Conservation (phyloP, 1,284 basidiomycete species). For the Heterobasidion annosum region DNA sequence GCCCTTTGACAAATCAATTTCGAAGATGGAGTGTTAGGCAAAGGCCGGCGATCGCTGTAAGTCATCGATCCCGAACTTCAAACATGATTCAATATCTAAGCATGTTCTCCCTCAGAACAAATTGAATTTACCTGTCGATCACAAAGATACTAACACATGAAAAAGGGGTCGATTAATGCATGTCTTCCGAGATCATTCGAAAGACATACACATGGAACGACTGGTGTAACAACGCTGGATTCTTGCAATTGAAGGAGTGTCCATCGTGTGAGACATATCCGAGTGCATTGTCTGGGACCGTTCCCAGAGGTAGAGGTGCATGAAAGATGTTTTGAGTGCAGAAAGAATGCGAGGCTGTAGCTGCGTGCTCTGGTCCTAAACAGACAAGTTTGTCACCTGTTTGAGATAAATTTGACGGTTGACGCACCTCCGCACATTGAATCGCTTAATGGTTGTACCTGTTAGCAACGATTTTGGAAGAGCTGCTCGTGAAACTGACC, state of each 20-base stretch:
- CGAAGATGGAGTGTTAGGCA: neutral
- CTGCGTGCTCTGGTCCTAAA: conserved; percentile 29
- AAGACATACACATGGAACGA: conserved; percentile 49
- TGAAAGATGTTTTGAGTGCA: conserved; percentile 51
- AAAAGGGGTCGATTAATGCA: neutral
- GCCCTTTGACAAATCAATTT: neutral
- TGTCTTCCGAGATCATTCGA: neutral
- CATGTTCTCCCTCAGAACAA: neutral
- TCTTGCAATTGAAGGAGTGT: conserved; percentile 43
- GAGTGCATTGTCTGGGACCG: conserved; percentile 18
- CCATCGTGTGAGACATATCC: conserved; percentile 52
- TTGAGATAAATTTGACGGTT: too few relatives aligned
- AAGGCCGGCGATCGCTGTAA: neutral
- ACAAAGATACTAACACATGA: conserved; percentile 34
- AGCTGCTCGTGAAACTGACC: conserved; percentile 25
- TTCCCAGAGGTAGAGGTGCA: conserved; percentile 21
- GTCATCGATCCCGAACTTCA: conserved; percentile 39
- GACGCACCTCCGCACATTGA: conserved; percentile 40
- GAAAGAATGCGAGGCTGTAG: conserved; percentile 32
- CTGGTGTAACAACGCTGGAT: conserved; percentile 44
- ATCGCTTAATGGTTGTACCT: conserved; percentile 28
- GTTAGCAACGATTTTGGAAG: neutral
- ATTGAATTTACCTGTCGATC: conserved; percentile 31
- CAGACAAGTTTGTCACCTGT: too few relatives aligned
- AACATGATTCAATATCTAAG: too few relatives aligned